Evolutionary conservation across 306 rosid genomes (phyloP).

Genomic region (Malus asiatica): DNA sequence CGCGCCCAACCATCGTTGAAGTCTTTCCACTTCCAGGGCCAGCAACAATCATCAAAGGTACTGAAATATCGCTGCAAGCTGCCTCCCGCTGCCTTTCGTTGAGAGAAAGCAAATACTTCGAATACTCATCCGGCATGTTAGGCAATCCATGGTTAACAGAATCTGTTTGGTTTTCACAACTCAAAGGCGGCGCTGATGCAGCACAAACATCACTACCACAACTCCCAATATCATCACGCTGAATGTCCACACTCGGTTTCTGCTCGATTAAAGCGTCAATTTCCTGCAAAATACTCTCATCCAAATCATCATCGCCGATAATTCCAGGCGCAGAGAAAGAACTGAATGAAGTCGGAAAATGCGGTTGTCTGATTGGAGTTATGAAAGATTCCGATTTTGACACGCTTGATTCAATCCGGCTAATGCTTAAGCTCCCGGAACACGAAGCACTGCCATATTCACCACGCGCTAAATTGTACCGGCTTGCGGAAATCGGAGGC

Average conservation of each 20-base stretch:
- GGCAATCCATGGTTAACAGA: background rate
- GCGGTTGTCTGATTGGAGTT: constrained; percentile 42
- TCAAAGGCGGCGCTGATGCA: constrained; percentile 7
- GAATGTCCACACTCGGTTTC: constrained; percentile 25
- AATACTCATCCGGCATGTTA: constrained; percentile 67
- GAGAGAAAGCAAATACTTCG: constrained; percentile 50
- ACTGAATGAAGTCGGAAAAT: constrained; percentile 16
- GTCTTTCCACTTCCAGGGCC: constrained; percentile 99
- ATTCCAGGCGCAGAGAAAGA: constrained; percentile 26
- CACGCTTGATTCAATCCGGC: background rate
- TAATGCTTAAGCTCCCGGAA: background rate
- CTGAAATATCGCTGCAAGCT: constrained; percentile 66
- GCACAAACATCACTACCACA: constrained; percentile 3
- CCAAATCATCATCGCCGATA: constrained; percentile 57
- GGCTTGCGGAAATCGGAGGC: background rate
- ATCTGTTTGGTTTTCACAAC: background rate
- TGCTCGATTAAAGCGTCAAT: constrained; percentile 58
- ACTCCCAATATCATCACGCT: constrained; percentile 16
- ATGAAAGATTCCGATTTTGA: constrained; percentile 25
- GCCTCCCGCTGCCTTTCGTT: constrained; percentile 89
- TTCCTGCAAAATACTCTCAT: constrained; percentile 54
- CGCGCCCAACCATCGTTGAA: constrained; percentile 95
- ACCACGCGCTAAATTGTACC: constrained; percentile 7
- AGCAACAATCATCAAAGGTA: constrained; percentile 78
- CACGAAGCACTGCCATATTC: background rate